phyloP scores from a whole-genome alignment of 1,139 yeast genomes.

The Saccharomyces hybrid region DNA sequence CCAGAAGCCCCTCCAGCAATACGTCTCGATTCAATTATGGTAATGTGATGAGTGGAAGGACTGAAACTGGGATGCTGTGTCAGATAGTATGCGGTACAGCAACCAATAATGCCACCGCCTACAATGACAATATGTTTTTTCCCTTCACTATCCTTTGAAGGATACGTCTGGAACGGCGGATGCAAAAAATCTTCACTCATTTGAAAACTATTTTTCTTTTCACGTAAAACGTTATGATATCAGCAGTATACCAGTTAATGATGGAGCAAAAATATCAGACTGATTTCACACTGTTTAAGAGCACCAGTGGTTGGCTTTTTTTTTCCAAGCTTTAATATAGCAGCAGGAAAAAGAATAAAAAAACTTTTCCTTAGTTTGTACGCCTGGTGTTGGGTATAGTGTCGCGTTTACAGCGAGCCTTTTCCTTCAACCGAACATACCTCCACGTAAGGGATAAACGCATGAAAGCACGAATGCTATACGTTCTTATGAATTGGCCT shows the following conservation, averaged over 20 bases:
- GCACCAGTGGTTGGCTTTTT: neutral
- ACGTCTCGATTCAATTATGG: constrained; percentile 81
- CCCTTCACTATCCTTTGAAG: constrained; percentile 52
- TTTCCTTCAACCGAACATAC: neutral
- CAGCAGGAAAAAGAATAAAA: neutral
- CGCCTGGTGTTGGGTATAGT: neutral
- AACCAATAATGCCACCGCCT: constrained; percentile 96
- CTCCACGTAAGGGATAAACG: neutral
- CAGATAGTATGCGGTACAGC: constrained; percentile 84
- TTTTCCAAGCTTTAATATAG: neutral
- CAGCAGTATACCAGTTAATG: neutral
- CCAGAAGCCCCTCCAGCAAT: constrained; percentile 98
- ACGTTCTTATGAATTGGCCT: neutral
- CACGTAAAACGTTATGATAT: neutral
- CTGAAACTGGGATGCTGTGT: constrained; percentile 77
- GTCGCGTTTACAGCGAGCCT: neutral
- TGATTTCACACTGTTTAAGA: neutral
- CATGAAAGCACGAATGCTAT: neutral
- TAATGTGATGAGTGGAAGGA: constrained; percentile 64
- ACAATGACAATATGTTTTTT: constrained; percentile 66
- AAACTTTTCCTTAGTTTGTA: neutral
- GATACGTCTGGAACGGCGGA: constrained; percentile 28
- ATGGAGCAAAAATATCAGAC: neutral
- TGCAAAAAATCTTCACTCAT: neutral
- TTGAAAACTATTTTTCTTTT: neutral